Evolutionary conservation across 805 yeast genomes (phyloP).

Genomic region (Candida vaughaniae): DNA sequence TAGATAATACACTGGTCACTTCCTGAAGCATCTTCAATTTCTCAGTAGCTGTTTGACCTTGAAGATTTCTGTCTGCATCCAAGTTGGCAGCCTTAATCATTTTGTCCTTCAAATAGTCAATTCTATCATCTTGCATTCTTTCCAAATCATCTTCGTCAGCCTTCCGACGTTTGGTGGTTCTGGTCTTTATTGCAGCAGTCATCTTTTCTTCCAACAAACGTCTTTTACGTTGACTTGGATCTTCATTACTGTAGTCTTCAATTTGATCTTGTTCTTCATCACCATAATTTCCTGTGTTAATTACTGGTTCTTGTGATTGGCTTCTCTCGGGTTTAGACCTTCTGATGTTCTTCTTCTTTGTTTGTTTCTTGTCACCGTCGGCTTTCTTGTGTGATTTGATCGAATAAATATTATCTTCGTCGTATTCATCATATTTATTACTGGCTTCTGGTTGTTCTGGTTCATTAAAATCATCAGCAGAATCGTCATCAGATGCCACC

Average conservation of each 20-base stretch:
- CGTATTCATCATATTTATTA: slow-evolving; percentile 7
- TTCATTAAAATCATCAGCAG: not conserved
- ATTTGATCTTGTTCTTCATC: slow-evolving; percentile 15
- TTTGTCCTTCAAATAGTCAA: slow-evolving; percentile 74
- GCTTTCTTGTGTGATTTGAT: slow-evolving; percentile 22
- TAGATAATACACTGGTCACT: slow-evolving; percentile 72
- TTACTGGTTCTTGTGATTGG: slow-evolving; percentile 2
- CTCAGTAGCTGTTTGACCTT: slow-evolving; percentile 68
- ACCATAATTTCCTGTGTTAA: slow-evolving; percentile 8
- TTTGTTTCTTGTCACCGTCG: slow-evolving; percentile 8
- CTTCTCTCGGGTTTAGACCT: slow-evolving; percentile 13
- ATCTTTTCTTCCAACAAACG: slow-evolving; percentile 78
- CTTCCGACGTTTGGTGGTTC: slow-evolving; percentile 58
- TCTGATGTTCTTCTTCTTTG: slow-evolving; percentile 28
- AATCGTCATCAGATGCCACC: not conserved
- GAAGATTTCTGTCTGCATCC: slow-evolving; percentile 61
- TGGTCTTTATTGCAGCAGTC: slow-evolving; percentile 70
- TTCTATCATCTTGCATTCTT: slow-evolving; percentile 89
- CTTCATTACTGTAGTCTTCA: slow-evolving; percentile 25
- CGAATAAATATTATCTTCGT: slow-evolving; percentile 21
- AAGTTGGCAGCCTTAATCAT: slow-evolving; percentile 87
- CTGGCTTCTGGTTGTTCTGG: not conserved
- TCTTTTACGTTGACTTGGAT: slow-evolving; percentile 51
- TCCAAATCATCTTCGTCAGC: slow-evolving; percentile 93
- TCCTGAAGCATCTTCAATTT: slow-evolving; percentile 78